A percentile compares a stretch with the other conserved stretches of the same genome.
Evolutionary conservation across 257 asterid genomes (phyloP).

Genomic region (Eucommia ulmoides): DNA sequence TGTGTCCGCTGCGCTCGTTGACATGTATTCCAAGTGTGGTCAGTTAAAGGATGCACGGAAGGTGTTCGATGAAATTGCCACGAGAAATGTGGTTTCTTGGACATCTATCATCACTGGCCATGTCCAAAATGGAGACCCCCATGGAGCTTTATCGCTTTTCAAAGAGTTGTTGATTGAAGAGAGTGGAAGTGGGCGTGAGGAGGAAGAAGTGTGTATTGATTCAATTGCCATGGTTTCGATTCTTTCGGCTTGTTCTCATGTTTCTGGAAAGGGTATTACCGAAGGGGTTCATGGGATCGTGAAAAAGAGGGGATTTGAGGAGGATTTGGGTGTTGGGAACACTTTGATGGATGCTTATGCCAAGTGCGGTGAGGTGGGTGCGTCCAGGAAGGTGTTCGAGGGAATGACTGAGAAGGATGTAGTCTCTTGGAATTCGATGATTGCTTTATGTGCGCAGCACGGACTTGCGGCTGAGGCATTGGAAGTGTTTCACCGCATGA

Average conservation of each 20-base stretch:
- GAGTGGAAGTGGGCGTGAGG: constrained; percentile 8
- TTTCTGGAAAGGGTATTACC: constrained; percentile 40
- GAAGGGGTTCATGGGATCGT: constrained; percentile 63
- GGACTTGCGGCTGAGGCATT: constrained; percentile 56
- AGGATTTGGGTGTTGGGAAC: constrained; percentile 44
- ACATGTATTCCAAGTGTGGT: constrained; percentile 79
- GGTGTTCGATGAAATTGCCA: constrained; percentile 69
- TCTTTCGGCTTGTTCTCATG: constrained; percentile 72
- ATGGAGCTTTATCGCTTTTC: constrained; percentile 61
- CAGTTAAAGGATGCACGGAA: constrained; percentile 43
- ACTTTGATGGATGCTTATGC: constrained; percentile 85
- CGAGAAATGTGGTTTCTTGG: constrained; percentile 84
- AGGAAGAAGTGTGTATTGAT: constrained; percentile 40
- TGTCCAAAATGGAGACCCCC: constrained; percentile 39
- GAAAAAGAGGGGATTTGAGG: constrained; percentile 49
- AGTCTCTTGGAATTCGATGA: constrained; percentile 78
- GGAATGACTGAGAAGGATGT: constrained; percentile 54
- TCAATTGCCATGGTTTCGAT: constrained; percentile 62
- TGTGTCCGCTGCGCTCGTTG: constrained; percentile 65
- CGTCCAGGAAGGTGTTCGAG: constrained; percentile 57
- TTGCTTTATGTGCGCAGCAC: constrained; percentile 71
- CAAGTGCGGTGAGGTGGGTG: constrained; percentile 61
- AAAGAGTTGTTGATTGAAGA: constrained; percentile 47
- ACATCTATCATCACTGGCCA: constrained; percentile 82
- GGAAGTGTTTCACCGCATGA: constrained; percentile 40